A percentile compares a stretch with the other conserved stretches of the same genome.
phyloP scores from a whole-genome alignment of 2,329 filamentous ascomycete genomes.

The Colletotrichum incanum region DNA sequence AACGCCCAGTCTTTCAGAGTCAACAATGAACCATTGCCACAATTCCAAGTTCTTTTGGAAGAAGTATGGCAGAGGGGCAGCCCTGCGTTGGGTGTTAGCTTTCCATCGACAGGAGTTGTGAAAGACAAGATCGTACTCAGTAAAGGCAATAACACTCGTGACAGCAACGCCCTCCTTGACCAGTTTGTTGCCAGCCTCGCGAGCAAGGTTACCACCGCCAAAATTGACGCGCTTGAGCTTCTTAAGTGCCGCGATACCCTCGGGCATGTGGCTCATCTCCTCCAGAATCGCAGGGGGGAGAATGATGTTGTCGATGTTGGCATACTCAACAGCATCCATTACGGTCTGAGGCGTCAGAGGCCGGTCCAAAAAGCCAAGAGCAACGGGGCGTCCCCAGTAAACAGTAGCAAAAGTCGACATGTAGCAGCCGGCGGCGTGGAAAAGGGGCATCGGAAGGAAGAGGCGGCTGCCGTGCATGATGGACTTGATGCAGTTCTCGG shows the following conservation, averaged over 20 bases:
- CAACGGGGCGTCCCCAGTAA: constrained; percentile 51
- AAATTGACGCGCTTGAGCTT: constrained; percentile 54
- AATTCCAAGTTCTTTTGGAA: constrained; percentile 51
- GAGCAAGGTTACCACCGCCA: constrained; percentile 57
- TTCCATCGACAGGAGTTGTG: no score
- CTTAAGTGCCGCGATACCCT: constrained; percentile 50
- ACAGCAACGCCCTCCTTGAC: constrained; percentile 54
- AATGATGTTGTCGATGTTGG: constrained; percentile 48
- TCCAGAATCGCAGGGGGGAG: constrained; percentile 60
- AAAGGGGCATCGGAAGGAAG: constrained; percentile 54
- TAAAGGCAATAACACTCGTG: constrained; percentile 58
- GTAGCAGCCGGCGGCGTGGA: constrained; percentile 56
- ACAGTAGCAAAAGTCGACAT: constrained; percentile 47
- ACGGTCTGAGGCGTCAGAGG: constrained; percentile 55
- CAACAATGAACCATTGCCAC: constrained; percentile 46
- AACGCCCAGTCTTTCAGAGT: constrained; percentile 58
- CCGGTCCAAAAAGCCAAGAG: constrained; percentile 51
- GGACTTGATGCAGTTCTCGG: constrained; percentile 25
- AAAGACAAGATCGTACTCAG: constrained; percentile 54
- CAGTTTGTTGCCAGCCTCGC: constrained; percentile 56
- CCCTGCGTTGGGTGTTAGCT: constrained; percentile 47
- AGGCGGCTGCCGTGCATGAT: constrained; percentile 18
- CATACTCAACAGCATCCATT: constrained; percentile 50
- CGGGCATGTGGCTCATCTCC: constrained; percentile 55
- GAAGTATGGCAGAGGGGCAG: constrained; percentile 55